Conservation (phyloP, 768 basidiomycete genomes). For the Pisolithus tinctorius region DNA sequence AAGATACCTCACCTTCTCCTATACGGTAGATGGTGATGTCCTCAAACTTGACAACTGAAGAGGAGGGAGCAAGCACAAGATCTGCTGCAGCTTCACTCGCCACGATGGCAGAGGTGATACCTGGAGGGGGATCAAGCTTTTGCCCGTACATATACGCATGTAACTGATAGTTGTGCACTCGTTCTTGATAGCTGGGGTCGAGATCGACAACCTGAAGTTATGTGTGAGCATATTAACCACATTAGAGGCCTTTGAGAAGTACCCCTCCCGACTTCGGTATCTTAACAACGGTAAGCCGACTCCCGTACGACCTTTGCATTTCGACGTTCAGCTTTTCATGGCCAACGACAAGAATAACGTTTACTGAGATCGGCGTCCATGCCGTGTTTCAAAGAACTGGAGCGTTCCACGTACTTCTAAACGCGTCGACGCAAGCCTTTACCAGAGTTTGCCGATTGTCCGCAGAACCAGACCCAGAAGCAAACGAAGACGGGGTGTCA, state of each 20-base stretch:
- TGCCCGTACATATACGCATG: constrained; percentile 93
- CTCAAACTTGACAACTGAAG: constrained; percentile 72
- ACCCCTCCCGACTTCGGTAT: constrained; percentile 97
- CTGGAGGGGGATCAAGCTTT: constrained; percentile 56
- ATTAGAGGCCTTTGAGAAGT: constrained; percentile 19
- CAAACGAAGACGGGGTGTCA: constrained; percentile 79
- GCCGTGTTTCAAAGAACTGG: constrained; percentile 5
- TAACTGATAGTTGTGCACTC: constrained; percentile 73
- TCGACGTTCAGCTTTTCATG: constrained; percentile 96
- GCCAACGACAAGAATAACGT: constrained; percentile 88
- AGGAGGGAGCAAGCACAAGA: constrained; percentile 76
- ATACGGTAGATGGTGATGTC: constrained; percentile 84
- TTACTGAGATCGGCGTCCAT: constrained; percentile 49
- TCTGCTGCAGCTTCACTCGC: constrained; percentile 72
- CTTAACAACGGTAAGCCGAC: constrained; percentile 72
- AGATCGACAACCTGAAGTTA: constrained; percentile 76
- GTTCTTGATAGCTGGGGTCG: constrained; percentile 71
- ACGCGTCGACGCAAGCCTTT: constrained; percentile 81
- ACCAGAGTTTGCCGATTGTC: constrained; percentile 75
- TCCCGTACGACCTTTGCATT: constrained; percentile 82
- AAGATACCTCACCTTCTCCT: constrained; percentile 63
- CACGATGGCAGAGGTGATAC: constrained; percentile 47
- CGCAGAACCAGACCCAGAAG: constrained; percentile 45
- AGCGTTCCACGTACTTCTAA: constrained; percentile 54
- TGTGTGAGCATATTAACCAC: constrained; percentile 2